These are phyloP conservation scores for Rostrohypoxylon terebratum DNA, from an alignment of 495 filamentous ascomycete genomes.

Conservation along the genomic window DNA sequence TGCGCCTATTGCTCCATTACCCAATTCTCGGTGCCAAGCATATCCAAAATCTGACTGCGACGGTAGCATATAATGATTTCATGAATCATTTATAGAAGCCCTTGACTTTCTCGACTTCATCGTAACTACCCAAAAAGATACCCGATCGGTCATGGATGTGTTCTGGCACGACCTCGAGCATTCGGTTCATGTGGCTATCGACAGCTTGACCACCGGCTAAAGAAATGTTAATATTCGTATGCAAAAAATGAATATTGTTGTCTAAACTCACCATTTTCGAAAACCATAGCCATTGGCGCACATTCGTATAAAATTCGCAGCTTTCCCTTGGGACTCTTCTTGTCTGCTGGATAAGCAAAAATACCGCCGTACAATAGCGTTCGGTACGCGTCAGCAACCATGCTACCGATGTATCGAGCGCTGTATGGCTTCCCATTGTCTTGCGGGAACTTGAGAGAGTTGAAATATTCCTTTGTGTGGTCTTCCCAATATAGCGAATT, in stretches of 20 bases:
- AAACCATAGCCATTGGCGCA: slow-evolving; percentile 98
- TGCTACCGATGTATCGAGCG: slow-evolving; percentile 93
- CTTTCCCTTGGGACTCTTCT: slow-evolving; percentile 98
- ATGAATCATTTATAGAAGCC: slow-evolving; percentile 61
- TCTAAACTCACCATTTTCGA: slow-evolving; percentile 85
- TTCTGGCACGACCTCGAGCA: slow-evolving; percentile 90
- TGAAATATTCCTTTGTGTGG: slow-evolving; percentile 85
- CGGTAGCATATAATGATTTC: not conserved
- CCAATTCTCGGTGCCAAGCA: slow-evolving; percentile 23
- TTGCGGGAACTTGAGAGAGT: slow-evolving; percentile 81
- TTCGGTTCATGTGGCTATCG: slow-evolving; percentile 86
- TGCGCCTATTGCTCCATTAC: slow-evolving; percentile 28
- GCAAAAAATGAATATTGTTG: not conserved
- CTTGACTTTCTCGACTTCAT: slow-evolving; percentile 97
- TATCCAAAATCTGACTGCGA: not conserved
- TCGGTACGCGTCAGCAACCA: slow-evolving; percentile 98
- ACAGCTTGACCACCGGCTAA: slow-evolving; percentile 90
- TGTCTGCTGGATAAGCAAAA: slow-evolving; percentile 97
- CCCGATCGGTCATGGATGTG: slow-evolving; percentile 95
- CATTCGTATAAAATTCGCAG: slow-evolving; percentile 98
- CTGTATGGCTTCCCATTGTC: slow-evolving; percentile 89
- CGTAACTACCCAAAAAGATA: slow-evolving; percentile 94
- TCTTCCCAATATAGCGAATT: slow-evolving; percentile 98
- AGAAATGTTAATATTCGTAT: slow-evolving; percentile 30
- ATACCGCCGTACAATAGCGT: slow-evolving; percentile 95